A percentile compares a stretch with the other conserved stretches of the same genome.
These are phyloP conservation scores for Aurinia saxatilis DNA, from an alignment of 345 rosid species.

Conservation along the genomic window DNA sequence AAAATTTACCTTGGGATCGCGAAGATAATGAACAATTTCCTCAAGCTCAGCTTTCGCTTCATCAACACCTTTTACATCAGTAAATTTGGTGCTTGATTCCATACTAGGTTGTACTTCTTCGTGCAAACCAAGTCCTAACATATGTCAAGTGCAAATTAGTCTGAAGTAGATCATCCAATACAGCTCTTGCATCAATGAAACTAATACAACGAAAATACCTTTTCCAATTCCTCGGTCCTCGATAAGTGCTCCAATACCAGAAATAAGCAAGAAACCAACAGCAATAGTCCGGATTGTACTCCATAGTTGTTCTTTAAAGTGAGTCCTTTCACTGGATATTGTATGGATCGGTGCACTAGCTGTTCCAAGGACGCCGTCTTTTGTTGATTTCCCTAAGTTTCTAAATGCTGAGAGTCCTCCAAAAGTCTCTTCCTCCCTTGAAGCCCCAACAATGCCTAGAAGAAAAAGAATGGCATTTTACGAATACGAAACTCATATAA, in stretches of 20 bases:
- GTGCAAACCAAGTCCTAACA: conserved; percentile 77
- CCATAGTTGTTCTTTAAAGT: conserved; percentile 92
- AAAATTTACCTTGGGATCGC: conserved; percentile 80
- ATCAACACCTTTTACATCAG: conserved; percentile 93
- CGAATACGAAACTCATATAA: neutral
- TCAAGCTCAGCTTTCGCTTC: conserved; percentile 96
- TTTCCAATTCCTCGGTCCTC: conserved; percentile 89
- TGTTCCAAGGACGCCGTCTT: conserved; percentile 75
- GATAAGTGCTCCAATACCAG: conserved; percentile 86
- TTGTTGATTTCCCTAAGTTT: conserved; percentile 63
- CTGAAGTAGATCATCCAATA: neutral
- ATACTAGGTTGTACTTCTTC: conserved; percentile 95
- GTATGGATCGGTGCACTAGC: conserved; percentile 81
- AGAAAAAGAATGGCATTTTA: neutral
- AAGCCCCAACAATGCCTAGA: conserved; percentile 43
- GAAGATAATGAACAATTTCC: conserved; percentile 94
- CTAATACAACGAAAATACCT: conserved; percentile 41
- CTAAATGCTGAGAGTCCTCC: conserved; percentile 59
- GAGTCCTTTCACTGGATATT: conserved; percentile 70
- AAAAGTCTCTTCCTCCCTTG: conserved; percentile 49
- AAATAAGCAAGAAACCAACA: conserved; percentile 69
- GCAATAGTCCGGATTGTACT: conserved; percentile 73
- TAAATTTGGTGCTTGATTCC: conserved; percentile 88
- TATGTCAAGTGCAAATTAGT: neutral
- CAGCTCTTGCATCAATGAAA: neutral